These are phyloP conservation scores for Martiniozyma abietophila DNA, from an alignment of 805 yeast genomes.

Conservation along the genomic window DNA sequence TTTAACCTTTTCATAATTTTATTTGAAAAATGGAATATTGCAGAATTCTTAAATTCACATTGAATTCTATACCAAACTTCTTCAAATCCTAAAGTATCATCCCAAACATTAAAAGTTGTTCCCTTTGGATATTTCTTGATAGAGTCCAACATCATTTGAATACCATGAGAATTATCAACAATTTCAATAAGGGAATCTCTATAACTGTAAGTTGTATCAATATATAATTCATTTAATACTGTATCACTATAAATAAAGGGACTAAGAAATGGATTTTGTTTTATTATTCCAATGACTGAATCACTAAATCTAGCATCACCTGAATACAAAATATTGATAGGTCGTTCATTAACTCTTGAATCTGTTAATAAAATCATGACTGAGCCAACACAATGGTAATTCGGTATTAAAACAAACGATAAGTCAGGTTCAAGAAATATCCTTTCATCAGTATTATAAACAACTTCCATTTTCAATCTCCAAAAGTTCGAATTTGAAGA, in stretches of 20 bases:
- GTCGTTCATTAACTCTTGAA: neutral
- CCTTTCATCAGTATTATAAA: too few species aligned
- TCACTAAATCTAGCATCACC: slow-evolving; percentile 16
- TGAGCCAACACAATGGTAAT: slow-evolving; percentile 17
- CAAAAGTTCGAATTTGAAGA: too few species aligned
- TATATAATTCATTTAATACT: slow-evolving; percentile 10
- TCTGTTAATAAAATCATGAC: slow-evolving; percentile 11
- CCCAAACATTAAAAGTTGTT: slow-evolving; percentile 10
- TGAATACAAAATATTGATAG: slow-evolving; percentile 9
- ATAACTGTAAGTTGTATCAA: slow-evolving; percentile 17
- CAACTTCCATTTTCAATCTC: too few species aligned
- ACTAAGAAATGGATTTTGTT: slow-evolving; percentile 3
- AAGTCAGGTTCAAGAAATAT: slow-evolving; percentile 4
- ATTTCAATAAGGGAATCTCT: slow-evolving; percentile 10
- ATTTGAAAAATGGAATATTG: slow-evolving; percentile 2
- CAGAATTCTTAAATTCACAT: slow-evolving; percentile 1
- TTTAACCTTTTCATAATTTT: neutral
- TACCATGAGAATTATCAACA: slow-evolving; percentile 10
- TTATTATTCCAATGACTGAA: slow-evolving; percentile 5
- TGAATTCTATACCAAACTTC: slow-evolving; percentile 15
- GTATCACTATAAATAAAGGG: slow-evolving; percentile 7
- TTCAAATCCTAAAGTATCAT: slow-evolving; percentile 14
- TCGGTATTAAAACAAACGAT: slow-evolving; percentile 12
- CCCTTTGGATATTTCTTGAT: slow-evolving; percentile 13
- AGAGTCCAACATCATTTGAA: slow-evolving; percentile 7